phyloP scores from a whole-genome alignment of 129 eudicot genomes.

The Lonicera japonica region DNA sequence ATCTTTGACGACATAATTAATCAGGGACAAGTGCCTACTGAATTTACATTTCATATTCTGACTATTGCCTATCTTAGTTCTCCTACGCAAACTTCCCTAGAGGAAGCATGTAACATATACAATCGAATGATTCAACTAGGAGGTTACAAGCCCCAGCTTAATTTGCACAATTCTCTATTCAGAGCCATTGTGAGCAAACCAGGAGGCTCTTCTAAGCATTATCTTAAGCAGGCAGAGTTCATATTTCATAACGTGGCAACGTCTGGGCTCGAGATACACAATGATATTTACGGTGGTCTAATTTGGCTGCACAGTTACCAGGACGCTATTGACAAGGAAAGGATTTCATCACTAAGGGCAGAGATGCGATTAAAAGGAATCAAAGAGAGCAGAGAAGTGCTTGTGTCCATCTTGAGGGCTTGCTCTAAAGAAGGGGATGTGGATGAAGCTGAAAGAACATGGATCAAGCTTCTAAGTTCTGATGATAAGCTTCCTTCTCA shows the following conservation, averaged over 20 bases:
- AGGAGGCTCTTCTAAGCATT: constrained; percentile 40
- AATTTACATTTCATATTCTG: constrained; percentile 80
- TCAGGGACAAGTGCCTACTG: constrained; percentile 79
- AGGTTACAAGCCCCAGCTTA: constrained; percentile 73
- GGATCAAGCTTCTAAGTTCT: constrained; percentile 53
- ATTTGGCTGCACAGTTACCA: constrained; percentile 96
- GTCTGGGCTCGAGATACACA: constrained; percentile 58
- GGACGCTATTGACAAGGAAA: constrained; percentile 57
- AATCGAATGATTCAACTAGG: constrained; percentile 93
- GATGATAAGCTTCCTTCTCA: constrained; percentile 46
- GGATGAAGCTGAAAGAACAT: constrained; percentile 64
- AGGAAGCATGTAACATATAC: constrained; percentile 75
- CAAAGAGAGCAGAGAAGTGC: constrained; percentile 59
- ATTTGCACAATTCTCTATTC: constrained; percentile 83
- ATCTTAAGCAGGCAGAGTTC: constrained; percentile 74
- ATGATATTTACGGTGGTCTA: constrained; percentile 76
- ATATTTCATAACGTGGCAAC: constrained; percentile 65
- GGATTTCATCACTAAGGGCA: constrained; percentile 48
- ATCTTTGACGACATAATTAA: constrained; percentile 71
- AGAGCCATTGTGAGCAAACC: constrained; percentile 60
- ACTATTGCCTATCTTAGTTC: constrained; percentile 84
- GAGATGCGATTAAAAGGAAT: constrained; percentile 65
- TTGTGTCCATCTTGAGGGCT: constrained; percentile 76
- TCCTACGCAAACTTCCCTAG: constrained; percentile 45
- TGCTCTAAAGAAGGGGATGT: constrained; percentile 77